Conservation (phyloP, 768 basidiomycete genomes). For the Serendipita sp. region DNA sequence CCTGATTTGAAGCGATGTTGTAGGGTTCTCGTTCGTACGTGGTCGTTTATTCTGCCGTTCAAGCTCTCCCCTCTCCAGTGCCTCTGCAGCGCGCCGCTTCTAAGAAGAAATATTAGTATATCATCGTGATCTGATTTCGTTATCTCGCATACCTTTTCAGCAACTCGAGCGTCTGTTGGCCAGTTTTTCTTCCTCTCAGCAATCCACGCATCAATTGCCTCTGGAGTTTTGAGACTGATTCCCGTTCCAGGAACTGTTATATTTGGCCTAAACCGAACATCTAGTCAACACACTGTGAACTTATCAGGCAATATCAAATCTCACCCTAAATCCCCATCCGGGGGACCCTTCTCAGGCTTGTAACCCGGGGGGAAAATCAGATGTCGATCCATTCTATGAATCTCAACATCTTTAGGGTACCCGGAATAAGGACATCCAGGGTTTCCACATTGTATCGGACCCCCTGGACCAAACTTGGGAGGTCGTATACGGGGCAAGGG, state of each 20-base stretch:
- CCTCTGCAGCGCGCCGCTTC: conserved; percentile 62
- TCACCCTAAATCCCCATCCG: conserved; percentile 59
- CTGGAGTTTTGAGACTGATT: conserved; percentile 61
- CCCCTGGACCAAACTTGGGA: background rate
- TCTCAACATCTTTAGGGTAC: conserved; percentile 53
- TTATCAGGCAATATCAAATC: conserved; percentile 16
- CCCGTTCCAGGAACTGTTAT: conserved; percentile 68
- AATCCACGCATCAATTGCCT: conserved; percentile 72
- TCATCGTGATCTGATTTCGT: no score
- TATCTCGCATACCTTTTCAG: conserved; percentile 39
- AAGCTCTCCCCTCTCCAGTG: conserved; percentile 57
- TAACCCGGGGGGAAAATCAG: conserved; percentile 65
- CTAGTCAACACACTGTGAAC: background rate
- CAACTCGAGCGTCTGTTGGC: conserved; percentile 52
- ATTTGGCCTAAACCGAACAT: conserved; percentile 34
- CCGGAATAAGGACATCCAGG: conserved; percentile 52
- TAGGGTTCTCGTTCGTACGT: background rate
- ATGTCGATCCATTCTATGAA: conserved; percentile 84
- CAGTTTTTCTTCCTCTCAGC: conserved; percentile 76
- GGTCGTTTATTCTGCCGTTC: background rate
- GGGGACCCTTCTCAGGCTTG: conserved; percentile 28
- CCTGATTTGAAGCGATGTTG: conserved; percentile 5
- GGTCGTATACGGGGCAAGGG: background rate
- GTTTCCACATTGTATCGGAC: background rate
- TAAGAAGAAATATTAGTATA: conserved; percentile 6